These are phyloP conservation scores for Leptomonas pyrrhocoris DNA, from an alignment of 208 protist genomes.

Conservation along the genomic window DNA sequence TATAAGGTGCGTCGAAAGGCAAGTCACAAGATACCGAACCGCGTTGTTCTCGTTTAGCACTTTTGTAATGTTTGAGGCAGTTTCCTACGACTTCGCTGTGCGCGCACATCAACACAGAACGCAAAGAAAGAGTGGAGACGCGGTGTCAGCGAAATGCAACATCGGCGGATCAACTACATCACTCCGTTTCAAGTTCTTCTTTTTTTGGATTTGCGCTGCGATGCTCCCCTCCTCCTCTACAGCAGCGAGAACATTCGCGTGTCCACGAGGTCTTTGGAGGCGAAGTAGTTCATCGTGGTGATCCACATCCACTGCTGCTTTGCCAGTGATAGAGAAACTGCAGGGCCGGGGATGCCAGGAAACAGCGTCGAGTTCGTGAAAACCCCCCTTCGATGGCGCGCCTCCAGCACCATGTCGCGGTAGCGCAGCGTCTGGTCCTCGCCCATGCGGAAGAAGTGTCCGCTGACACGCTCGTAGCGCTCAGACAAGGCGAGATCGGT, in stretches of 20 bases:
- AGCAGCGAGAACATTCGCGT: slow-evolving; percentile 19
- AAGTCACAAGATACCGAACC: too few species aligned
- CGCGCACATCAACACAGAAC: too few species aligned
- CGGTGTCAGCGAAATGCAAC: too few species aligned
- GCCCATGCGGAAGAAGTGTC: slow-evolving; percentile 81
- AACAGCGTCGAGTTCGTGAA: slow-evolving; percentile 66
- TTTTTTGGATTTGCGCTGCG: too few species aligned
- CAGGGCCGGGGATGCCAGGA: slow-evolving; percentile 51
- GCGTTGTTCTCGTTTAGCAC: too few species aligned
- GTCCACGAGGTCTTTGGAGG: slow-evolving; percentile 26
- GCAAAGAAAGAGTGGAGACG: too few species aligned
- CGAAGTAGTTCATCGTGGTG: slow-evolving; percentile 51
- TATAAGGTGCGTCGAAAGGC: too few species aligned
- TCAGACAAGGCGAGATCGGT: slow-evolving; percentile 59
- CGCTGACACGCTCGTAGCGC: slow-evolving; percentile 58
- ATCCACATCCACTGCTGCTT: slow-evolving; percentile 56
- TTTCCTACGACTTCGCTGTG: too few species aligned
- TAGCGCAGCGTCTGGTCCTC: slow-evolving; percentile 58
- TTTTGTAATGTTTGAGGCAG: too few species aligned
- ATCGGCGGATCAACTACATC: too few species aligned
- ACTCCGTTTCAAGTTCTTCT: too few species aligned
- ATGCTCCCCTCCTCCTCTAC: background rate
- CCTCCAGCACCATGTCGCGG: slow-evolving; percentile 27
- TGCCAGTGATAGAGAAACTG: slow-evolving; percentile 42
- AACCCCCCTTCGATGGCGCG: slow-evolving; percentile 33